Base-by-base conservation (phyloP, 164 flowering plant species). In the Stephania yunnanensis region DNA sequence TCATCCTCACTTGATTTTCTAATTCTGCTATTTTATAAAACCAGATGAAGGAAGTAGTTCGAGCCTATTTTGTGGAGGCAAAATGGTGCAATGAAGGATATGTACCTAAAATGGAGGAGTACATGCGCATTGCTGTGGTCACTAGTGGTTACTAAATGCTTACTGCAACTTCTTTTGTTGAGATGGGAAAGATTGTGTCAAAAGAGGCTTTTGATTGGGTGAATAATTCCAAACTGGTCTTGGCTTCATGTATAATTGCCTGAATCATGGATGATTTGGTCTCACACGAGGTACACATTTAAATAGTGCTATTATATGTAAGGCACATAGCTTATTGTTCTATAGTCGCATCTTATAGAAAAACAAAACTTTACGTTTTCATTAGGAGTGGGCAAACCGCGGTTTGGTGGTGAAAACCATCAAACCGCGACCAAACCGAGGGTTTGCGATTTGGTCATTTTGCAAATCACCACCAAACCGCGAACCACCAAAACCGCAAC, bases 101-200 rank as follows among this genome's bases (percentile, higher is more conserved):
- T 30, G 29, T 71, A 19, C 79, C 75, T 3, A 72, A 67, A 31
- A 44, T 68, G 25, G 72, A 25, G 42, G 79, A 77, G 72, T 77
- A 67, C 19, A 19, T 72, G 53, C 53, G 44, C 42, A 17, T 48
- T 10, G 67, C 79, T 5, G 0, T 68, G 7, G 7, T 75, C n/a
- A 46, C 36, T 10, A 7, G 52, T 20, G 42, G 10, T 19, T n/a
- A 17, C 58, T 48, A 52, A 52, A 55, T 31, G 70, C 48, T 12
- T 5, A 52, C 50, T 50, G 42, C n/a, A 10, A n/a, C 72, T 17
- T 70, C 75, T 10, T 48, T 64, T 31, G 25, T 77, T 20, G 71
- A 65, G n/a, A 30, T 77, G 71, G 79, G 74, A n/a, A 46, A 71
- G 1, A 46, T 22, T 10, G 74, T 65, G 3, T 46, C 74, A 4